A percentile compares a stretch with the other conserved stretches of the same genome.
These are phyloP conservation scores for Scheffersomyces titani DNA, from an alignment of 1,139 yeast genomes.

Conservation along the genomic window DNA sequence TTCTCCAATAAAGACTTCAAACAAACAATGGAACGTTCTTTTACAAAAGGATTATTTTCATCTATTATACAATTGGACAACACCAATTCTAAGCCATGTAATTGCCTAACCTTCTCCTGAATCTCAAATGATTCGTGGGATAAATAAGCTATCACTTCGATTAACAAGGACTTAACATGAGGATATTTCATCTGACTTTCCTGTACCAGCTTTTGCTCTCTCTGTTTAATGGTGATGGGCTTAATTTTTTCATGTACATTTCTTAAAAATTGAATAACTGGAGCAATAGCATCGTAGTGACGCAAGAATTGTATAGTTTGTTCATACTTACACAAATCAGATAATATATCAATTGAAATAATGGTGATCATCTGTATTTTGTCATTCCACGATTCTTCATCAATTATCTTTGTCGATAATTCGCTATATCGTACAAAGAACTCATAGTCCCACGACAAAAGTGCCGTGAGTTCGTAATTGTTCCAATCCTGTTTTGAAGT, in stretches of 20 bases:
- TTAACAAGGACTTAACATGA: constrained; percentile 56
- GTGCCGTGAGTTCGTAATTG: constrained; percentile 48
- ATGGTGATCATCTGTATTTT: constrained; percentile 4
- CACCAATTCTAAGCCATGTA: constrained; percentile 70
- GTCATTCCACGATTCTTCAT: constrained; percentile 1
- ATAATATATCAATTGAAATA: constrained; percentile 47
- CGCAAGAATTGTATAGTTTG: constrained; percentile 53
- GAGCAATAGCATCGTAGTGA: constrained; percentile 50
- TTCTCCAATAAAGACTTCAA: constrained; percentile 64
- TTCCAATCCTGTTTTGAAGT: constrained; percentile 58
- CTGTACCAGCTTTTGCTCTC: constrained; percentile 4
- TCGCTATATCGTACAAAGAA: constrained; percentile 26
- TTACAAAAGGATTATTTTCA: constrained; percentile 82
- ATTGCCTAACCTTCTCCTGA: constrained; percentile 68
- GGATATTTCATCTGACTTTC: constrained; percentile 46
- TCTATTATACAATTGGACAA: constrained; percentile 85
- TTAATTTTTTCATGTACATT: constrained; percentile 49
- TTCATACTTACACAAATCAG: constrained; percentile 53
- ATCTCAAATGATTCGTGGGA: constrained; percentile 50
- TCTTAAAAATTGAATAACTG: constrained; percentile 46
- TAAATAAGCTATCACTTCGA: constrained; percentile 62
- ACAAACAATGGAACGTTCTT: constrained; percentile 82
- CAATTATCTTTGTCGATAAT: constrained; percentile 1
- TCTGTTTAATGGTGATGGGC: constrained; percentile 14
- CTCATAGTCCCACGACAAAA: constrained; percentile 57